A percentile compares a stretch with the other conserved stretches of the same genome.
Conservation (phyloP, 1,284 basidiomycete species). For the Volvariella volvacea region DNA sequence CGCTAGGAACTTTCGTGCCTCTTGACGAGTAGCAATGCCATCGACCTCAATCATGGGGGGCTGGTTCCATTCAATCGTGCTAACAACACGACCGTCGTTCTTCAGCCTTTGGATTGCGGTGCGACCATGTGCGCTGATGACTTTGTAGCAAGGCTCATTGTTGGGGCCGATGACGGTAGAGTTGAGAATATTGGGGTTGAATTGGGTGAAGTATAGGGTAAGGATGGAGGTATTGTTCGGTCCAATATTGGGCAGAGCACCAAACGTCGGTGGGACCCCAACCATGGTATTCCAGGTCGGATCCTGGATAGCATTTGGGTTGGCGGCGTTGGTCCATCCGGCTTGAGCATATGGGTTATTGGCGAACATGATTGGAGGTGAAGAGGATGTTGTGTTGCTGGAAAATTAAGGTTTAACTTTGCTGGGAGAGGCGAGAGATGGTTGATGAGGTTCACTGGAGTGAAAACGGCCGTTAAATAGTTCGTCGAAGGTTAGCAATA, state of each 20-base stretch:
- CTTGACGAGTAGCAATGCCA: constrained; percentile 13
- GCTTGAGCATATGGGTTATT: constrained; percentile 25
- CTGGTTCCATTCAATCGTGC: constrained; percentile 16
- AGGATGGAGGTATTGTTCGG: constrained; percentile 15
- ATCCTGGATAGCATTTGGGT: constrained; percentile 13
- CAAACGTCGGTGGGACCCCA: constrained; percentile 14
- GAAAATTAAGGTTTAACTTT: no score
- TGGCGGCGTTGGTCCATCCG: constrained; percentile 20
- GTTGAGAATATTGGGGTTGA: constrained; percentile 19
- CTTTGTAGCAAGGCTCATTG: constrained; percentile 9
- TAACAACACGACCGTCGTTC: constrained; percentile 10
- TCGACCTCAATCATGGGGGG: constrained; percentile 16
- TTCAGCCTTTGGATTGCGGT: constrained; percentile 16
- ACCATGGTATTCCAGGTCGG: constrained; percentile 11
- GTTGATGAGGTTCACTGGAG: no score
- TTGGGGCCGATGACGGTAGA: constrained; percentile 20
- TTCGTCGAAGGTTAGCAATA: no score
- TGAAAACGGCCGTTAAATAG: no score
- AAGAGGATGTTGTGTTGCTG: no score
- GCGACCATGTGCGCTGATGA: constrained; percentile 10
- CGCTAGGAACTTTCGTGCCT: constrained; percentile 3
- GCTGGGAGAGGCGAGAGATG: no score
- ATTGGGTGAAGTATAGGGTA: constrained; percentile 19
- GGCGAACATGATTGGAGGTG: constrained; percentile 18
- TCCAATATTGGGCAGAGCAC: constrained; percentile 15